These are phyloP conservation scores for Ustilago shanxiensis DNA, from an alignment of 1,284 basidiomycete species.

Conservation along the genomic window DNA sequence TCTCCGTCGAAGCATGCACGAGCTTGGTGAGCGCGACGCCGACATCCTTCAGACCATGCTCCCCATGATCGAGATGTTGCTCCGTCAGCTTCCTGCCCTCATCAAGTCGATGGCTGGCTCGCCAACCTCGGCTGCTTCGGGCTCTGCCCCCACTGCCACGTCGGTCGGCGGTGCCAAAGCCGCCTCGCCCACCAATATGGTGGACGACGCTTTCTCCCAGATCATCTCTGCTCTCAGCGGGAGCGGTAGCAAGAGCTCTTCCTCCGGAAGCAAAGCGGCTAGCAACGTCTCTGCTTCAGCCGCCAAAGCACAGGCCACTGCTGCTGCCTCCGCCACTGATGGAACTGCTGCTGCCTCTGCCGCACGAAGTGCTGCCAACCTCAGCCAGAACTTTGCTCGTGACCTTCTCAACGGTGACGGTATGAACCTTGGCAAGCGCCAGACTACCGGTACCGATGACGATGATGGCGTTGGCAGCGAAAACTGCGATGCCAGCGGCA, in stretches of 20 bases:
- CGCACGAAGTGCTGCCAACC: slow-evolving; percentile 44
- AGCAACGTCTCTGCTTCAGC: neutral
- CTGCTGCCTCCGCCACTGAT: slow-evolving; percentile 4
- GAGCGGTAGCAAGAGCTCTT: slow-evolving; percentile 1
- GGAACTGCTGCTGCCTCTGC: slow-evolving; percentile 23
- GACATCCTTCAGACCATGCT: slow-evolving; percentile 41
- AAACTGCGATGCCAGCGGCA: slow-evolving; percentile 46
- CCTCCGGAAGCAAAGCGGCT: slow-evolving; percentile 20
- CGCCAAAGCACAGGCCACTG: slow-evolving; percentile 16
- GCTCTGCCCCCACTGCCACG: slow-evolving; percentile 29
- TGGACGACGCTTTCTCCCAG: slow-evolving; percentile 40
- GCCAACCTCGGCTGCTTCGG: slow-evolving; percentile 20
- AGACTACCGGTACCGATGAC: neutral
- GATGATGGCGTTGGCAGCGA: slow-evolving; percentile 27
- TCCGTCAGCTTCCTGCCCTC: slow-evolving; percentile 43
- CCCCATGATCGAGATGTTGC: slow-evolving; percentile 54
- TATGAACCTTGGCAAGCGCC: slow-evolving; percentile 49
- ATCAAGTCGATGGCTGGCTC: slow-evolving; percentile 27
- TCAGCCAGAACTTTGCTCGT: slow-evolving; percentile 43
- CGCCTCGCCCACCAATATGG: slow-evolving; percentile 29
- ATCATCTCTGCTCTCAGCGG: slow-evolving; percentile 40
- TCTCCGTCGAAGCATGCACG: slow-evolving; percentile 33
- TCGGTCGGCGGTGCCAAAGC: slow-evolving; percentile 23
- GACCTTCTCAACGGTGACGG: slow-evolving; percentile 50
- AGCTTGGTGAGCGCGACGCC: slow-evolving; percentile 43